Evolutionary conservation across 805 yeast genomes (phyloP).

Genomic region (Yarrowia osloensis): DNA sequence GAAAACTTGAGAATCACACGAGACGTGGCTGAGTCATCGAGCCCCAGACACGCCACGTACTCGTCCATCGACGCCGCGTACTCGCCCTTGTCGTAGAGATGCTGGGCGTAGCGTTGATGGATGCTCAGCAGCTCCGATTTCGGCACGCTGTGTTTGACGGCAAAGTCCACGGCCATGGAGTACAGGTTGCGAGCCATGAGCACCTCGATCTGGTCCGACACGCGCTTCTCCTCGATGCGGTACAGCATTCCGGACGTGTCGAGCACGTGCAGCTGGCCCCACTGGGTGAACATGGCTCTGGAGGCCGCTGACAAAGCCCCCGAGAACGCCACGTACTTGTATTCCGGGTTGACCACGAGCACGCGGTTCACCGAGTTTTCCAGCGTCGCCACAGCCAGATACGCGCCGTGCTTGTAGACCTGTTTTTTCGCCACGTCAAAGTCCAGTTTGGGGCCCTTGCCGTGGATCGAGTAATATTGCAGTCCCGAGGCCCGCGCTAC

Average conservation of each 20-base stretch:
- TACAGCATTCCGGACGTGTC: conserved; percentile 77
- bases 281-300: conserved; percentile 56
- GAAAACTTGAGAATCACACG: conserved; percentile 77
- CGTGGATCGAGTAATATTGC: conserved; percentile 59
- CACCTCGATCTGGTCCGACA: conserved; percentile 67
- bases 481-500: conserved; percentile 68
- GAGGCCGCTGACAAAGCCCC: conserved; percentile 68
- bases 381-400: conserved; percentile 62
- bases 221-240: conserved; percentile 63
- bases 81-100: conserved; percentile 64
- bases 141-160: conserved; percentile 45
- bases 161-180: conserved; percentile 70
- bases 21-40: conserved; percentile 50
- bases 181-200: conserved; percentile 70
- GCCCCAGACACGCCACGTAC: conserved; percentile 59
- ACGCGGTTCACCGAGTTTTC: conserved; percentile 47
- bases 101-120: conserved; percentile 68
- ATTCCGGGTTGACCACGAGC: conserved; percentile 65
- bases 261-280: conserved; percentile 61
- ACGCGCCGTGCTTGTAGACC: conserved; percentile 52
- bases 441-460: conserved; percentile 49
- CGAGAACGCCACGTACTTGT: conserved; percentile 70
- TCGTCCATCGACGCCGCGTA: conserved; percentile 71
- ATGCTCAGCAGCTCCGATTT: conserved; percentile 44
- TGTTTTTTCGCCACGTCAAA: conserved; percentile 60